phyloP scores from a whole-genome alignment of 352 stramenopile species.

The Plasmopara viticola region DNA sequence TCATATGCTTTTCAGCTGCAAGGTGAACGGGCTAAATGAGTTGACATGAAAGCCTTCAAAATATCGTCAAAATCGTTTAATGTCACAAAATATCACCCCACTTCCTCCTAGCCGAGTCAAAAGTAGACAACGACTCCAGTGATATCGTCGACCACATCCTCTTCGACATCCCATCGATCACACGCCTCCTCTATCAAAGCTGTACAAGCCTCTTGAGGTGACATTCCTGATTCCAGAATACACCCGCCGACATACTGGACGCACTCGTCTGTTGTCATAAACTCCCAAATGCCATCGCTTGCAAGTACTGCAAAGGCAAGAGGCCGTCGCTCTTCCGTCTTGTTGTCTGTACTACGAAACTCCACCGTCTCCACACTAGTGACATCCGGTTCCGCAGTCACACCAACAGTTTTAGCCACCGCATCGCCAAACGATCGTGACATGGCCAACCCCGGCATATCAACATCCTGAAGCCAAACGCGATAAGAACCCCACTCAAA shows the following conservation, averaged over 20 bases:
- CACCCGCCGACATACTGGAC: conserved; percentile 54
- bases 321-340: conserved; percentile 15
- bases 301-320: conserved; percentile 63
- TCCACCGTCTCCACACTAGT: conserved; percentile 34
- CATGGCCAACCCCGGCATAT: conserved; percentile 83
- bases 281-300: conserved; percentile 83
- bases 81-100: no score
- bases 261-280: conserved; percentile 69
- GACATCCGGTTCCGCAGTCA: conserved; percentile 66
- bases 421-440: conserved; percentile 73
- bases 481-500: conserved; percentile 75
- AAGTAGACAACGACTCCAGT: conserved; percentile 64
- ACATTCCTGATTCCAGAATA: conserved; percentile 37
- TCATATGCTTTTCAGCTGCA: no score
- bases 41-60: no score
- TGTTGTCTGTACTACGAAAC: conserved; percentile 15
- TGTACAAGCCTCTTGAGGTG: conserved; percentile 59
- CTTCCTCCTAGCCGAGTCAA: conserved; percentile 11
- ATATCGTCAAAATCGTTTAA: no score
- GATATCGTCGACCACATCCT: conserved; percentile 82
- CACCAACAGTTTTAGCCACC: conserved; percentile 73
- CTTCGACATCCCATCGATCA: conserved; percentile 70
- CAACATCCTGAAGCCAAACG: conserved; percentile 81
- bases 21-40: no score
- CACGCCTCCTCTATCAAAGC: conserved; percentile 59